Evolutionary conservation across 2,329 filamentous ascomycete species (phyloP).

Genomic region (Monilinia laxa): DNA sequence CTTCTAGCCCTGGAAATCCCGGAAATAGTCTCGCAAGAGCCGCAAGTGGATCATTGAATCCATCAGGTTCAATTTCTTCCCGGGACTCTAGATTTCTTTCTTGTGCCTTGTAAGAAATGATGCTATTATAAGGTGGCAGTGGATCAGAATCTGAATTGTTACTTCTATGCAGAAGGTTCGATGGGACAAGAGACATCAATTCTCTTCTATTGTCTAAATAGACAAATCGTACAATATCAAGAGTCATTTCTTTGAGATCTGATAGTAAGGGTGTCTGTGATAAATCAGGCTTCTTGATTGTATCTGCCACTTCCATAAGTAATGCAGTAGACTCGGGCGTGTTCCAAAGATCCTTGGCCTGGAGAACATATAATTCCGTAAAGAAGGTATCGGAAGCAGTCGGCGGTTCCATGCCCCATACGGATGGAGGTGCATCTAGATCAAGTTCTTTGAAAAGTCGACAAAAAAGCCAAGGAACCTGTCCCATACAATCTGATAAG

Average conservation of each 20-base stretch:
- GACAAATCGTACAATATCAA: constrained; percentile 39
- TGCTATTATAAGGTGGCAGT: constrained; percentile 39
- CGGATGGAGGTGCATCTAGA: constrained; percentile 71
- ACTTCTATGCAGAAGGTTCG: constrained; percentile 34
- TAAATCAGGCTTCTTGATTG: constrained; percentile 33
- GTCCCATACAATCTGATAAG: constrained; percentile 66
- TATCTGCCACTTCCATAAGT: constrained; percentile 61
- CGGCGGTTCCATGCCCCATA: constrained; percentile 77
- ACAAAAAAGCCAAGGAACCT: constrained; percentile 81
- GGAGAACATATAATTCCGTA: constrained; percentile 62
- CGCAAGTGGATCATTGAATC: constrained; percentile 35
- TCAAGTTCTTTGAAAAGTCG: constrained; percentile 77
- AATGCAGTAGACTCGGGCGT: constrained; percentile 63
- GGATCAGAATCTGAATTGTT: constrained; percentile 42
- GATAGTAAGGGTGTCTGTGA: constrained; percentile 26
- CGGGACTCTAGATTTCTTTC: constrained; percentile 23
- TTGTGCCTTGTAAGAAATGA: constrained; percentile 37
- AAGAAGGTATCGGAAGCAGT: constrained; percentile 52
- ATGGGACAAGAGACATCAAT: constrained; percentile 39
- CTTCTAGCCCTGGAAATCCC: constrained; percentile 15
- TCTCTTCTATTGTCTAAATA: constrained; percentile 40
- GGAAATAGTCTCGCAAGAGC: constrained; percentile 35
- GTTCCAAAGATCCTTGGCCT: constrained; percentile 71
- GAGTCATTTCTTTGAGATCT: constrained; percentile 33
- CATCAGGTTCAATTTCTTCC: constrained; percentile 16